Percentiles rank a stretch among this genome's conserved stretches.
Evolutionary conservation across 176 grass and related monocot genomes (phyloP).

Genomic region (Paspalum notatum): DNA sequence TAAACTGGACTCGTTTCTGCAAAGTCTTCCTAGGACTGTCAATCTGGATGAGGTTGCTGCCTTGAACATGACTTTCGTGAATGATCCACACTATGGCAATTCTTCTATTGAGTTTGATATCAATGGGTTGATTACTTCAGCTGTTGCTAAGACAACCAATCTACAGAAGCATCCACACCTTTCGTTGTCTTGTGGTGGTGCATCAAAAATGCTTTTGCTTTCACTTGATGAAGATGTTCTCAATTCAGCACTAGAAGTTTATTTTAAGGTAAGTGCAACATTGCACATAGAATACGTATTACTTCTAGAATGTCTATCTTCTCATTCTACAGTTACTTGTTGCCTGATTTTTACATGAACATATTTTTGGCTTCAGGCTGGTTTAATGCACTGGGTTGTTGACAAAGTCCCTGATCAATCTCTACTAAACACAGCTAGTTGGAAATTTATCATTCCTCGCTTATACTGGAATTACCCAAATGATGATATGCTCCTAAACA

Average conservation of each 20-base stretch:
- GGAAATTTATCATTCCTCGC: slow-evolving; percentile 87
- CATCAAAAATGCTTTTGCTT: slow-evolving; percentile 82
- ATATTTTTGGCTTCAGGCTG: slow-evolving; percentile 60
- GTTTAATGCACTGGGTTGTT: slow-evolving; percentile 79
- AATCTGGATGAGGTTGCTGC: slow-evolving; percentile 65
- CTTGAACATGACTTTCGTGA: slow-evolving; percentile 80
- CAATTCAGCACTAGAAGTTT: slow-evolving; percentile 72
- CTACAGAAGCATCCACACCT: slow-evolving; percentile 50
- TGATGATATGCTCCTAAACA: slow-evolving; percentile 83
- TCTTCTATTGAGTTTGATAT: slow-evolving; percentile 87
- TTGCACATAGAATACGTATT: slow-evolving; percentile 16
- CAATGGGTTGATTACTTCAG: slow-evolving; percentile 70
- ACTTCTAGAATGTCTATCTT: slow-evolving; percentile 6
- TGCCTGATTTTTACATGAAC: slow-evolving; percentile 24
- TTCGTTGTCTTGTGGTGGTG: slow-evolving; percentile 64
- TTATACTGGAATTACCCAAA: slow-evolving; percentile 92
- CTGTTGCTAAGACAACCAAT: slow-evolving; percentile 45
- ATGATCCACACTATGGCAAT: slow-evolving; percentile 67
- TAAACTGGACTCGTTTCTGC: slow-evolving; percentile 80
- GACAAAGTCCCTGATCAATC: slow-evolving; percentile 87
- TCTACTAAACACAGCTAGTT: slow-evolving; percentile 83
- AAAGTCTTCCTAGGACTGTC: slow-evolving; percentile 71
- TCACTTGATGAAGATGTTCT: slow-evolving; percentile 85
- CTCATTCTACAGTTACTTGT: slow-evolving; percentile 14
- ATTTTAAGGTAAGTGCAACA: slow-evolving; percentile 69